Evolutionary conservation across 495 filamentous ascomycete genomes (phyloP), one percentile per base, ranked within the genome.

Genomic region (Aspergillus avenaceus): DNA sequence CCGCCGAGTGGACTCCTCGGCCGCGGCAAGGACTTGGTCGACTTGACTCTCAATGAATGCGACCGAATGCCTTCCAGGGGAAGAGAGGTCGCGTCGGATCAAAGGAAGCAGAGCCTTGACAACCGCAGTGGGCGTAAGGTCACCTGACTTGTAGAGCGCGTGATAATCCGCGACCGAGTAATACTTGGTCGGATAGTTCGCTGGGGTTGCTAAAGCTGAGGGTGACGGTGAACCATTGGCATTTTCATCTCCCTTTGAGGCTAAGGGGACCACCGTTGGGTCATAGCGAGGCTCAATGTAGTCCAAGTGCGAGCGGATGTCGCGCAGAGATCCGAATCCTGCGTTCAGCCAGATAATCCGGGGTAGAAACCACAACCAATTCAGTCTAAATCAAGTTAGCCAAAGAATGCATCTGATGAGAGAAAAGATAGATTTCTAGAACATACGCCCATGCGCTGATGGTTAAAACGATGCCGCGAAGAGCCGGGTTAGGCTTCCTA

Each of bases 91-190:
- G 44, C 80, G 75, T 12, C 76, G 74, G 47, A 92, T 80, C 14
- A 91, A 65, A 6, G 84, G 81, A 1, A 95, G 73, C 26, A 96
- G 63, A 0, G 78, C 75, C 59, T 87, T 76, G 11, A 73, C 78
- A 3, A 96, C 87, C 19, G 77, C 73, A 0, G 78, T 71, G 0
- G 91, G 91, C 0, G 89, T 91, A 24, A 84, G 58, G 22, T 75
- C 69, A 11, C 85, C 84, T 1, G 78, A 76, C 28, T 72, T 71
- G 64, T 88, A 96, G 5, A 84, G 75, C 23, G 73, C 75, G 56
- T 88, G 84, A 57, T 88, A 96, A 58, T 92, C 86, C 9, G 78
- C 72, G 2, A 80, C 78, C 5, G 85, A 87, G 60, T 82, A 77
- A 60, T 85, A 87, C 73, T 70, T 61, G 2, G 83, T 82, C 5